Conservation (phyloP, 129 eudicot species). For the Flaveria linearis region DNA sequence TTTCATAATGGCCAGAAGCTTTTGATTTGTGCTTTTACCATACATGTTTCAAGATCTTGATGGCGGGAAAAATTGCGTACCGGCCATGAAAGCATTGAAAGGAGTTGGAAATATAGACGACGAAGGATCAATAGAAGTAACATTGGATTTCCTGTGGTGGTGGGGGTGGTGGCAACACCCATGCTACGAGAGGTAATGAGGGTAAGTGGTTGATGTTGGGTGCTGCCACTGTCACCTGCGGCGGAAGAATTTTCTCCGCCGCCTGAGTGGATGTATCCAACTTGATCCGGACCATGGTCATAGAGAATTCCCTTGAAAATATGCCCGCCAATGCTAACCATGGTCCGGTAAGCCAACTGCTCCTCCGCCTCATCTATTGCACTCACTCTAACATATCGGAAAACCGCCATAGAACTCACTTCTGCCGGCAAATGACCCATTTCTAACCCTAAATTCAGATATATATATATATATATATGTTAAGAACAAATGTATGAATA, state of each 20-base stretch:
- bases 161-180: slow-evolving; percentile 29
- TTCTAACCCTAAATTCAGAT: slow-evolving; percentile 70
- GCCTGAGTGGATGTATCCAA: slow-evolving; percentile 28
- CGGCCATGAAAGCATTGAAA: slow-evolving; percentile 74
- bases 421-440: slow-evolving; percentile 70
- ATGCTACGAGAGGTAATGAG: slow-evolving; percentile 39
- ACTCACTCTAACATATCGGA: slow-evolving; percentile 73
- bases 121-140: slow-evolving; percentile 53
- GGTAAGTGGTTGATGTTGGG: slow-evolving; percentile 45
- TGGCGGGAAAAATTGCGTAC: slow-evolving; percentile 91
- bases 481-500: background rate
- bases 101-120: slow-evolving; percentile 69
- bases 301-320: slow-evolving; percentile 80
- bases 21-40: background rate
- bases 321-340: slow-evolving; percentile 78
- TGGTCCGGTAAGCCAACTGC: slow-evolving; percentile 72
- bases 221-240: slow-evolving; percentile 33
- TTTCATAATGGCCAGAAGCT: slow-evolving; percentile 1
- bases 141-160: slow-evolving; percentile 33
- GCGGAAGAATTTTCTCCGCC: slow-evolving; percentile 49
- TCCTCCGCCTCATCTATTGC: slow-evolving; percentile 65
- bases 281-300: slow-evolving; percentile 65
- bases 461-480: too few species aligned
- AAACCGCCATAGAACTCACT: slow-evolving; percentile 62
- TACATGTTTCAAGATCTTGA: slow-evolving; percentile 59